These are phyloP conservation scores for Penicillium olsonii DNA, from an alignment of 2,329 filamentous ascomycete species.

Conservation along the genomic window DNA sequence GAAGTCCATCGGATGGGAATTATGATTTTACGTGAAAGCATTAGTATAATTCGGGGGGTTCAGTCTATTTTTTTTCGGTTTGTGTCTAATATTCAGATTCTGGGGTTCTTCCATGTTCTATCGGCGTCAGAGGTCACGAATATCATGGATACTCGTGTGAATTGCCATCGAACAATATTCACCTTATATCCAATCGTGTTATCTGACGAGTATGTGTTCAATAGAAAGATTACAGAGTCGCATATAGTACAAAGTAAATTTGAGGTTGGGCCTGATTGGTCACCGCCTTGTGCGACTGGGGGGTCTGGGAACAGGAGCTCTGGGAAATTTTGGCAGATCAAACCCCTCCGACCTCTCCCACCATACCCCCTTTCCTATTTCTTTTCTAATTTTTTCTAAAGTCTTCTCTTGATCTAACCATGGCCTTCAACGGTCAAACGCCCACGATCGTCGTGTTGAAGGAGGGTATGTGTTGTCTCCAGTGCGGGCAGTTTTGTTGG, in stretches of 20 bases:
- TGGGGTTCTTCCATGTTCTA: neutral
- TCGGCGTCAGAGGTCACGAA: constrained; percentile 6
- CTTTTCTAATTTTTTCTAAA: constrained; percentile 16
- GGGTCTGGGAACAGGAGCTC: constrained; percentile 37
- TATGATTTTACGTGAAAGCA: constrained; percentile 37
- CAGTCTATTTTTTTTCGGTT: constrained; percentile 7
- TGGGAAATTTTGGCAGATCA: constrained; percentile 47
- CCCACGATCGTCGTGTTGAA: constrained; percentile 98
- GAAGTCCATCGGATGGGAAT: constrained; percentile 39
- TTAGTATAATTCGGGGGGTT: too few relatives aligned
- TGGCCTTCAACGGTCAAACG: constrained; percentile 97
- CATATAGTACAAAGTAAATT: too few relatives aligned
- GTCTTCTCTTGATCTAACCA: constrained; percentile 47
- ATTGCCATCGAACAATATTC: neutral
- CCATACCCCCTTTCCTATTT: constrained; percentile 28
- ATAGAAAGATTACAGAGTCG: too few relatives aligned
- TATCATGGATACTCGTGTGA: constrained; percentile 4
- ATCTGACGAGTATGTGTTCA: too few relatives aligned
- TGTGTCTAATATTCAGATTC: neutral
- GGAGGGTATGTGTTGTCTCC: constrained; percentile 69
- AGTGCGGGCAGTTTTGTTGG: constrained; percentile 18
- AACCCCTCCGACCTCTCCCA: constrained; percentile 32
- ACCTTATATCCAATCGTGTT: neutral
- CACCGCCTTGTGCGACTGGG: constrained; percentile 35
- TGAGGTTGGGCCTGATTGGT: constrained; percentile 34